Conservation (phyloP, 192 early-diverging fungal species). For the Coemansia sp. region DNA sequence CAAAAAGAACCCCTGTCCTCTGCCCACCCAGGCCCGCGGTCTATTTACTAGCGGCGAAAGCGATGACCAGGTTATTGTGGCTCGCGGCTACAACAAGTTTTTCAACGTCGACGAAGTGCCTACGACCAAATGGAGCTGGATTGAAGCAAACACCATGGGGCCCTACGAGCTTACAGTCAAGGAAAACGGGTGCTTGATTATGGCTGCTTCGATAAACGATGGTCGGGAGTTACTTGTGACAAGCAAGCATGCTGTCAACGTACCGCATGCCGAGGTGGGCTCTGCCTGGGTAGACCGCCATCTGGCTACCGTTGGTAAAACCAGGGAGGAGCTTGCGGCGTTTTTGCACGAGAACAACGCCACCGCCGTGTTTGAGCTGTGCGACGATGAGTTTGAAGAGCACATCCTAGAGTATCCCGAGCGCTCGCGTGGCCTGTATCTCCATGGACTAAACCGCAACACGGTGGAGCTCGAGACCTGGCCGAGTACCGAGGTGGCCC, state of each 20-base stretch:
- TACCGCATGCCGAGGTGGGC: constrained; percentile 55
- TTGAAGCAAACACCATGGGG: constrained; percentile 62
- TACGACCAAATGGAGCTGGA: constrained; percentile 56
- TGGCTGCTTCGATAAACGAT: constrained; percentile 64
- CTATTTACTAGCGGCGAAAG: constrained; percentile 59
- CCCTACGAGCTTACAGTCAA: constrained; percentile 93
- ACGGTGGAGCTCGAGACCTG: constrained; percentile 65
- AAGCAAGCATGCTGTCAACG: constrained; percentile 73
- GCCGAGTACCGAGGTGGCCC: constrained; percentile 57
- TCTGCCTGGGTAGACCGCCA: constrained; percentile 75
- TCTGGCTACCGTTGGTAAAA: constrained; percentile 55
- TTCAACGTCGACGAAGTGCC: constrained; percentile 76
- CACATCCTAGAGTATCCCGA: constrained; percentile 84
- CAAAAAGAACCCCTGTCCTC: constrained; percentile 55
- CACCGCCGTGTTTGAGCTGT: constrained; percentile 82
- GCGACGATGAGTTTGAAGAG: constrained; percentile 95
- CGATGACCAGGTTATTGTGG: constrained; percentile 53
- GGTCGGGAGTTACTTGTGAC: constrained; percentile 70
- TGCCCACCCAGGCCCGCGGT: constrained; percentile 79
- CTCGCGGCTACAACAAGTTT: constrained; percentile 98
- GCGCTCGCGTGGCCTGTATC: constrained; percentile 75
- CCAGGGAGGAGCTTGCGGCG: constrained; percentile 61
- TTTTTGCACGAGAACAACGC: constrained; percentile 70
- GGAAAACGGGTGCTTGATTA: constrained; percentile 97
- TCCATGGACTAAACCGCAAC: constrained; percentile 92